Evolutionary conservation across 2,329 filamentous ascomycete genomes (phyloP).

Genomic region (Pseudocercospora eumusae): DNA sequence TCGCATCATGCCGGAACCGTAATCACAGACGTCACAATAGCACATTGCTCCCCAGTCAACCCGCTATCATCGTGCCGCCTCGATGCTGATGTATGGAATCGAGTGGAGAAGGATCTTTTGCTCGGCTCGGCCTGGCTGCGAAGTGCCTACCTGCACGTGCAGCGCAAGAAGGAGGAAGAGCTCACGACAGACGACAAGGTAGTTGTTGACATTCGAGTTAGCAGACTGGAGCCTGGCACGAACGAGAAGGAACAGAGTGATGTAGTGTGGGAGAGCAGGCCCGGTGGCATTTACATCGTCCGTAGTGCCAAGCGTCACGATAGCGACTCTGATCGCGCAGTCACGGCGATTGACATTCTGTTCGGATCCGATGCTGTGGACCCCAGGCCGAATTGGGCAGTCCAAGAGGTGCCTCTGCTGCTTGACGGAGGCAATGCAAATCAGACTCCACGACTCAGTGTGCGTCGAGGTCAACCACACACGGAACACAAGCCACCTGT

Average conservation of each 20-base stretch:
- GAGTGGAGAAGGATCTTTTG: slow-evolving; percentile 86
- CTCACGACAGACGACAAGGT: slow-evolving; percentile 72
- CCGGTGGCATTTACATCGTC: slow-evolving; percentile 79
- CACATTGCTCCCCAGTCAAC: slow-evolving; percentile 73
- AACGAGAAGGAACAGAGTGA: slow-evolving; percentile 58
- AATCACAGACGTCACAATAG: slow-evolving; percentile 80
- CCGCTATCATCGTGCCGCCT: slow-evolving; percentile 56
- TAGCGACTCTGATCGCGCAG: slow-evolving; percentile 70
- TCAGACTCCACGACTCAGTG: slow-evolving; percentile 72
- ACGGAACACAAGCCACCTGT: slow-evolving; percentile 60
- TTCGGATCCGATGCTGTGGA: slow-evolving; percentile 92
- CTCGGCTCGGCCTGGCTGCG: slow-evolving; percentile 72
- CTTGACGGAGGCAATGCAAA: slow-evolving; percentile 64
- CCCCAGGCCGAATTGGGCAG: slow-evolving; percentile 79
- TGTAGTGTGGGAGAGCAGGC: slow-evolving; percentile 74
- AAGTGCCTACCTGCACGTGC: slow-evolving; percentile 78
- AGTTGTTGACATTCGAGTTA: slow-evolving; percentile 75
- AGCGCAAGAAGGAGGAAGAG: slow-evolving; percentile 83
- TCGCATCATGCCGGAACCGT: slow-evolving; percentile 81
- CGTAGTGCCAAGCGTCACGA: slow-evolving; percentile 70
- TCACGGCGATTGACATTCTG: slow-evolving; percentile 82
- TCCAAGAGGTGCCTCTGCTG: slow-evolving; percentile 72
- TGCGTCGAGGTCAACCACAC: slow-evolving; percentile 69
- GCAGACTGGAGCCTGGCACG: slow-evolving; percentile 67
- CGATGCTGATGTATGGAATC: slow-evolving; percentile 72